A percentile compares a stretch with the other conserved stretches of the same genome.
These are phyloP conservation scores for Myxozyma melibiosi DNA, from an alignment of 805 yeast species.

Conservation along the genomic window DNA sequence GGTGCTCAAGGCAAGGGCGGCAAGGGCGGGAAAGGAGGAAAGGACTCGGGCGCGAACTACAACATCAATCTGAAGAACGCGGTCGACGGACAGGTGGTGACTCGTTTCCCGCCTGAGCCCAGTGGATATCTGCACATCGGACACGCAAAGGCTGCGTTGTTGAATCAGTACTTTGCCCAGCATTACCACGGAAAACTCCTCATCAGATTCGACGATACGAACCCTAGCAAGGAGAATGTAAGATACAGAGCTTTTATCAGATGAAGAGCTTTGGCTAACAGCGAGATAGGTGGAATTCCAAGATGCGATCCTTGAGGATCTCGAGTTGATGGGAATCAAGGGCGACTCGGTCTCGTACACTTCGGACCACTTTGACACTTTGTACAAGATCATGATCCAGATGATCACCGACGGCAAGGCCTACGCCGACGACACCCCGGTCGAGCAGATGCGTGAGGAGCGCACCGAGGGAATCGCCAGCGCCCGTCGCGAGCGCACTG, in stretches of 20 bases:
- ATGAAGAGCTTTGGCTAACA: neutral
- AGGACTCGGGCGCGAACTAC: conserved; percentile 88
- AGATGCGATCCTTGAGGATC: conserved; percentile 91
- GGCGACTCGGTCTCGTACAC: conserved; percentile 89
- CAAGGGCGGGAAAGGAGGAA: conserved; percentile 39
- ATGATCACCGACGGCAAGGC: conserved; percentile 96
- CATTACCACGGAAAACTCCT: conserved; percentile 95
- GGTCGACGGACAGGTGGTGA: conserved; percentile 89
- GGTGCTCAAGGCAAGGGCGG: conserved; percentile 11
- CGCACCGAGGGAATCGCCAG: conserved; percentile 97
- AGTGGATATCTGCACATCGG: conserved; percentile 99
- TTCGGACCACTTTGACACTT: conserved; percentile 87
- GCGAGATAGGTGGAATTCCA: conserved; percentile 67
- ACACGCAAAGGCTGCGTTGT: conserved; percentile 96
- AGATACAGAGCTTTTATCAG: neutral
- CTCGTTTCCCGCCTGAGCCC: conserved; percentile 99
- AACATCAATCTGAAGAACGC: conserved; percentile 94
- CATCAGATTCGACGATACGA: conserved; percentile 96
- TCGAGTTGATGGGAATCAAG: conserved; percentile 84
- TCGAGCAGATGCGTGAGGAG: conserved; percentile 96
- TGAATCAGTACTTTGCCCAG: conserved; percentile 95
- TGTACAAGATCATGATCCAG: conserved; percentile 84
- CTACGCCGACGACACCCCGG: conserved; percentile 94
- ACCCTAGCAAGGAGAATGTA: conserved; percentile 90
- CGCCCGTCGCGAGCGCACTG: conserved; percentile 85